Conservation (phyloP, 257 asterid species). For the Fraxinus anomala region DNA sequence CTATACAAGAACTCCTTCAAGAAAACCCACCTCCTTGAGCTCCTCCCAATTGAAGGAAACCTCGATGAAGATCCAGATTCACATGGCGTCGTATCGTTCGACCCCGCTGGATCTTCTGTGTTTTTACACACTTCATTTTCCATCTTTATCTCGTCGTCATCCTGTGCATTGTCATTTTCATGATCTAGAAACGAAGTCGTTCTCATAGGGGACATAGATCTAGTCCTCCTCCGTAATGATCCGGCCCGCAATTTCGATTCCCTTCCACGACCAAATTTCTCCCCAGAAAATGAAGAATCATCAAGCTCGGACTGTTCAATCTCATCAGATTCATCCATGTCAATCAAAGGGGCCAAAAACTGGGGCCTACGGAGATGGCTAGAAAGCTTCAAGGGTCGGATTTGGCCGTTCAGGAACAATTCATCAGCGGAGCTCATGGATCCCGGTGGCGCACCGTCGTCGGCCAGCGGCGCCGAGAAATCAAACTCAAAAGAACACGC, state of each 20-base stretch:
- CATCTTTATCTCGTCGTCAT: constrained; percentile 19
- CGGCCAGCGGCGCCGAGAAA: constrained; percentile 46
- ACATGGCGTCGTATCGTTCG: constrained; percentile 48
- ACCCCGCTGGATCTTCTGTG: constrained; percentile 3
- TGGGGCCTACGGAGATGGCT: constrained; percentile 66
- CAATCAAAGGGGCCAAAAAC: constrained; percentile 51
- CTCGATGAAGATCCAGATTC: constrained; percentile 55
- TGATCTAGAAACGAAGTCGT: constrained; percentile 44
- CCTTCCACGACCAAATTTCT: constrained; percentile 48
- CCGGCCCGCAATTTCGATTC: constrained; percentile 58
- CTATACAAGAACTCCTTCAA: constrained; percentile 78
- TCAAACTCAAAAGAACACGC: constrained; percentile 61
- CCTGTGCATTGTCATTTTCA: not conserved
- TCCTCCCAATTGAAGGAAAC: constrained; percentile 81
- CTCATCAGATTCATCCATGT: constrained; percentile 49
- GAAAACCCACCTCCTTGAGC: constrained; percentile 76
- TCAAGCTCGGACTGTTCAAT: constrained; percentile 12
- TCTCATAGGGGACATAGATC: constrained; percentile 83
- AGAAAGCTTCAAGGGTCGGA: constrained; percentile 87
- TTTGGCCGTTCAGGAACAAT: constrained; percentile 82
- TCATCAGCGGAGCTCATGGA: constrained; percentile 91
- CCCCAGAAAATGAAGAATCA: constrained; percentile 16
- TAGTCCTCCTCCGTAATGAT: constrained; percentile 74
- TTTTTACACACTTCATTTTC: constrained; percentile 4
- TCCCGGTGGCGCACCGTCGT: constrained; percentile 42